A percentile compares a stretch with the other conserved stretches of the same genome.
Conservation (phyloP, 768 basidiomycete species). For the Leccinum sublutescens region DNA sequence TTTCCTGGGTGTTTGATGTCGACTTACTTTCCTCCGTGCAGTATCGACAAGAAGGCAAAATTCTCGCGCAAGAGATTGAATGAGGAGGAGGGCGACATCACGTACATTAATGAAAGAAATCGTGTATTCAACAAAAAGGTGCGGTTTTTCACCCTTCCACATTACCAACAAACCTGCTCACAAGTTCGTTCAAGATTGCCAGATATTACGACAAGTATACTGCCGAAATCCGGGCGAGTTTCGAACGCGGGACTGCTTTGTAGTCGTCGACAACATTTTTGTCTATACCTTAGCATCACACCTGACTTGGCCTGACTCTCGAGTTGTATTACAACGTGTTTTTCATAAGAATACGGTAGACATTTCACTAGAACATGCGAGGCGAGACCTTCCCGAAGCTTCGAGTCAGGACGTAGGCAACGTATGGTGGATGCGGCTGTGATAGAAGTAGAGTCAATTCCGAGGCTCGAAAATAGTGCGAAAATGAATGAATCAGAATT, state of each 20-base stretch:
- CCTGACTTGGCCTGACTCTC: conserved; percentile 2
- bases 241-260: conserved; percentile 94
- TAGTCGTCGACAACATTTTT: conserved; percentile 32
- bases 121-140: conserved; percentile 98
- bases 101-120: conserved; percentile 98
- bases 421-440: not conserved
- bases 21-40: conserved; percentile 29
- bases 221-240: conserved; percentile 92
- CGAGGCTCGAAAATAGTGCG: not conserved
- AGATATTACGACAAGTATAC: conserved; percentile 98
- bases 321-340: conserved; percentile 7
- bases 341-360: conserved; percentile 4
- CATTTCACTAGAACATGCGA: not conserved
- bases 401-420: not conserved
- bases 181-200: conserved; percentile 58
- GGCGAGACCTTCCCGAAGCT: not conserved
- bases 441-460: not conserved
- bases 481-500: conserved; percentile 37
- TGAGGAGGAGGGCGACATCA: conserved; percentile 94
- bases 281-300: conserved; percentile 17
- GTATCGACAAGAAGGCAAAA: conserved; percentile 86
- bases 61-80: conserved; percentile 87
- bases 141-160: conserved; percentile 3
- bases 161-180: not conserved
- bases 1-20: not conserved